phyloP scores from a whole-genome alignment of 139 green algal genomes.

The Chlorella sp. region DNA sequence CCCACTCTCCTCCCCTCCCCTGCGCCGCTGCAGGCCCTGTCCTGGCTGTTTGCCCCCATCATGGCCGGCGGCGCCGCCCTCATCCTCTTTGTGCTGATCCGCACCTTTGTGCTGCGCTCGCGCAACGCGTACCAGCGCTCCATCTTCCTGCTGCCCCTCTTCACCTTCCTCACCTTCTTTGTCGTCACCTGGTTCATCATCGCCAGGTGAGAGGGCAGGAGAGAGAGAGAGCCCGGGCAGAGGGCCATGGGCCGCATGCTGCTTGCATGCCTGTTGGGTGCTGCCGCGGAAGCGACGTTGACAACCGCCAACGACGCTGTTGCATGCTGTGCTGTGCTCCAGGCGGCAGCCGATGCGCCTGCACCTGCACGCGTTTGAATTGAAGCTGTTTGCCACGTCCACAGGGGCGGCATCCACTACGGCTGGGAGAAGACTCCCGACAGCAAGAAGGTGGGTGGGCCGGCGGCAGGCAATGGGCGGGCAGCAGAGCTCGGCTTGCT shows the following conservation, averaged over 20 bases:
- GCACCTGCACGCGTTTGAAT: no score
- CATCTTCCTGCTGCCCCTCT: constrained; percentile 30
- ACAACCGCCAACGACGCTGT: no score
- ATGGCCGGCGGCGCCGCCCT: constrained; percentile 12
- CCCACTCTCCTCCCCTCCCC: no score
- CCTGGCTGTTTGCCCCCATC: constrained; percentile 60
- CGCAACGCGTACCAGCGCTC: constrained; percentile 29
- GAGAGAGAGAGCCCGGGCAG: no score
- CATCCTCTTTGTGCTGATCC: constrained; percentile 13
- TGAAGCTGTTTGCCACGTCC: no score
- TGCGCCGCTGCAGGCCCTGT: constrained; percentile 34
- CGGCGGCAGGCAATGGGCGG: no score
- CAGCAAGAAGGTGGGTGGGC: neutral
- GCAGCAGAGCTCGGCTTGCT: no score
- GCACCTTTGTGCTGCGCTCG: constrained; percentile 4
- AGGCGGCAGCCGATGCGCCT: no score
- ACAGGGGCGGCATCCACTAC: neutral
- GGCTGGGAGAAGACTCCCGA: constrained; percentile 20
- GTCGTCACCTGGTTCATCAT: constrained; percentile 71
- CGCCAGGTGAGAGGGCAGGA: constrained; percentile 49
- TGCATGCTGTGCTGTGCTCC: no score
- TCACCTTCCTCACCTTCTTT: constrained; percentile 46
- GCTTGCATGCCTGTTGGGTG: no score
- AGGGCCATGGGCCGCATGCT: no score
- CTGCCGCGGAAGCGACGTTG: no score